Evolutionary conservation across 2,329 filamentous ascomycete species (phyloP).

Genomic region (Pyrenophora graminea): DNA sequence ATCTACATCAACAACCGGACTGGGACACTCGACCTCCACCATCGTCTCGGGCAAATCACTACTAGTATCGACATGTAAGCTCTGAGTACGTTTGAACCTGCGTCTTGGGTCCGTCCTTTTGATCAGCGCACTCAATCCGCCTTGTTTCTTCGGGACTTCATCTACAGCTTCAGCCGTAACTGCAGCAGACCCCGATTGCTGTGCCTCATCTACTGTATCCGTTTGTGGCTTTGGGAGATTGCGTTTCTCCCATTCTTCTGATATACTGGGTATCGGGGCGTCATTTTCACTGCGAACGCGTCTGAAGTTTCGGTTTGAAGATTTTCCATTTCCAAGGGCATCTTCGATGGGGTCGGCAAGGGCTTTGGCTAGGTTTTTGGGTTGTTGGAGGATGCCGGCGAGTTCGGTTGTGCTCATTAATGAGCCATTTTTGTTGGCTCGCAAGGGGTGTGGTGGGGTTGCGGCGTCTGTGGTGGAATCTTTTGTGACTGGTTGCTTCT

Average conservation of each 20-base stretch:
- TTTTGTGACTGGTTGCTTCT: conserved; percentile 2
- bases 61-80: conserved; percentile 31
- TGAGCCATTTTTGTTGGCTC: conserved; percentile 22
- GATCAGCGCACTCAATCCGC: conserved; percentile 33
- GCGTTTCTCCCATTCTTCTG: conserved; percentile 35
- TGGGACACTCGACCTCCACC: conserved; percentile 22
- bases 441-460: conserved; percentile 14
- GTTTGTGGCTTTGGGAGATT: conserved; percentile 25
- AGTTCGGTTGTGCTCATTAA: conserved; percentile 38
- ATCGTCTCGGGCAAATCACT: conserved; percentile 14
- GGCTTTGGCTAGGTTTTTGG: conserved; percentile 19
- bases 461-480: not conserved
- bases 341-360: conserved; percentile 34
- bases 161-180: not conserved
- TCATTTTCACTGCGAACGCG: conserved; percentile 42
- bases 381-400: conserved; percentile 29
- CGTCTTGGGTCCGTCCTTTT: conserved; percentile 39
- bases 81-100: conserved; percentile 36
- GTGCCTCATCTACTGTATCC: not conserved
- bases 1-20: conserved; percentile 55
- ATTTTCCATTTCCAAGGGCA: conserved; percentile 1
- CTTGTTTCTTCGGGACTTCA: conserved; percentile 16
- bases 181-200: not conserved
- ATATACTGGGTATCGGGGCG: conserved; percentile 35
- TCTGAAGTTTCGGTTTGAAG: conserved; percentile 25